Evolutionary conservation across 805 yeast species (phyloP).

Genomic region (Yamadazyma laniorum): DNA sequence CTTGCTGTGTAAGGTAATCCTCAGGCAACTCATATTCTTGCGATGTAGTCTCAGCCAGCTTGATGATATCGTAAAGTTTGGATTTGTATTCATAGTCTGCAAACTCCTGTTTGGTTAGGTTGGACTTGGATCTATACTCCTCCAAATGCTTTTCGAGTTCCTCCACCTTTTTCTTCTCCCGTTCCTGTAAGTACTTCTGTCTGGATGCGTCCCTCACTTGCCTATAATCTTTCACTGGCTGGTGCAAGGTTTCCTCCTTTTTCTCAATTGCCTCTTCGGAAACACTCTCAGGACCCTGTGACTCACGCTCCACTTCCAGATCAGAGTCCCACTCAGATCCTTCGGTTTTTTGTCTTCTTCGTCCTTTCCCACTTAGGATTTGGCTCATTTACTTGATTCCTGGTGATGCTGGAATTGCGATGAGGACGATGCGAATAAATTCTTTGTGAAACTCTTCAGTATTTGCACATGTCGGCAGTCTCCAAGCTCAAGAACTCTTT

Average conservation of each 20-base stretch:
- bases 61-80: constrained; percentile 17
- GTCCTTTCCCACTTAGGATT: constrained; percentile 15
- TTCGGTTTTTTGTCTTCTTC: constrained; percentile 14
- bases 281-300: too few relatives aligned
- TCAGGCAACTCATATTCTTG: constrained; percentile 51
- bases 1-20: constrained; percentile 52
- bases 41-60: constrained; percentile 21
- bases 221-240: constrained; percentile 7
- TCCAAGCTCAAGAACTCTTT: not conserved
- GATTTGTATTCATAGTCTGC: constrained; percentile 20
- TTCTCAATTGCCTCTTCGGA: not conserved
- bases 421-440: constrained; percentile 3
- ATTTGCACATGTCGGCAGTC: constrained; percentile 4
- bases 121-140: constrained; percentile 3
- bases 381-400: not conserved
- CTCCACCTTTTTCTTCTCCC: constrained; percentile 19
- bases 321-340: constrained; percentile 19
- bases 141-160: constrained; percentile 19
- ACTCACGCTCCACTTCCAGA: not conserved
- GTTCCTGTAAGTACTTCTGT: constrained; percentile 19
- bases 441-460: not conserved
- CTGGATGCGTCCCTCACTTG: constrained; percentile 16
- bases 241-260: not conserved
- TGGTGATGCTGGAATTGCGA: constrained; percentile 1
- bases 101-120: constrained; percentile 12